phyloP scores from a whole-genome alignment of 2,329 filamentous ascomycete genomes.

The Fusarium ramigenum region DNA sequence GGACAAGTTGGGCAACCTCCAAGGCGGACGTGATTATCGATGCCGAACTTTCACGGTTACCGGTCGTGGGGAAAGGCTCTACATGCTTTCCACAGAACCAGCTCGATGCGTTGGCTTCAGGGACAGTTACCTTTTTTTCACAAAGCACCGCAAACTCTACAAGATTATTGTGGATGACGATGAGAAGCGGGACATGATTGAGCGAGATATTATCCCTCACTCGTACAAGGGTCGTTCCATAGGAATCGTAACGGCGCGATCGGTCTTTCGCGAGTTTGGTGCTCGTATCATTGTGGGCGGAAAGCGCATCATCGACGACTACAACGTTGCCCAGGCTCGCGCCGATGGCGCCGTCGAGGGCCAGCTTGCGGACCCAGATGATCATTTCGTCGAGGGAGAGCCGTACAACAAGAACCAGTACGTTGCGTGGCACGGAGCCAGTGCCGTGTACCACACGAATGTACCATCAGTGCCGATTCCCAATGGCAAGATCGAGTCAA shows the following conservation, averaged over 20 bases:
- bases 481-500: constrained; percentile 79
- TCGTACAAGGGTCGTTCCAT: constrained; percentile 98
- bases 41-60: constrained; percentile 94
- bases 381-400: constrained; percentile 79
- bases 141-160: constrained; percentile 94
- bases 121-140: constrained; percentile 98
- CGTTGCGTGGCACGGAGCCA: constrained; percentile 97
- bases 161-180: constrained; percentile 98
- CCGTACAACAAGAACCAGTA: constrained; percentile 99
- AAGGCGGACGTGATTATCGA: constrained; percentile 88
- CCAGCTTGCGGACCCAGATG: constrained; percentile 89
- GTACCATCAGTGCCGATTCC: constrained; percentile 79
- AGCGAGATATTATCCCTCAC: constrained; percentile 93
- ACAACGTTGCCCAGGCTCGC: constrained; percentile 78
- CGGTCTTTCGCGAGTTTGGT: constrained; percentile 96
- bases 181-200: constrained; percentile 97
- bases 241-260: constrained; percentile 94
- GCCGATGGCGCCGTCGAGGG: constrained; percentile 85
- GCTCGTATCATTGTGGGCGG: constrained; percentile 94
- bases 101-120: constrained; percentile 96
- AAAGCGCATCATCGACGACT: constrained; percentile 87
- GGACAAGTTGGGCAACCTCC: constrained; percentile 84
- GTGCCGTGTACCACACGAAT: constrained; percentile 90
- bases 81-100: constrained; percentile 98
- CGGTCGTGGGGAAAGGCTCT: constrained; percentile 83